These are phyloP conservation scores for Colletotrichum sp. DNA, from an alignment of 2,329 filamentous ascomycete genomes.

Conservation along the genomic window DNA sequence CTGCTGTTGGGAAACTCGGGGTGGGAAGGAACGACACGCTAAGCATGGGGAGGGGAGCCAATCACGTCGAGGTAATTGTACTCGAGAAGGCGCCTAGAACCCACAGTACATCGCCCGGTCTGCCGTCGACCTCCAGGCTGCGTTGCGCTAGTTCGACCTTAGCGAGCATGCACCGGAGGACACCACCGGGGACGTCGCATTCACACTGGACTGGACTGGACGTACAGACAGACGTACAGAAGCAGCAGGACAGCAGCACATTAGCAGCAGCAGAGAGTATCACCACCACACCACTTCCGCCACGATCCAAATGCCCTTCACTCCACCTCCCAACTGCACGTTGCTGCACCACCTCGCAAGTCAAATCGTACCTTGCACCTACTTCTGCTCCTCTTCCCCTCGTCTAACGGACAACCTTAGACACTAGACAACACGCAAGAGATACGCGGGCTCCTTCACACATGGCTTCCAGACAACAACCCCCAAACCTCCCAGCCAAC, in stretches of 20 bases:
- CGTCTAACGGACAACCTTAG: neutral
- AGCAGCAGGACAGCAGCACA: neutral
- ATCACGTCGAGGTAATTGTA: constrained; percentile 4
- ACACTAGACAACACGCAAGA: neutral
- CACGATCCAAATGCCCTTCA: neutral
- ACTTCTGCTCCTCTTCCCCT: neutral
- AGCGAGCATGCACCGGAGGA: neutral
- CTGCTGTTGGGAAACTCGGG: constrained; percentile 13
- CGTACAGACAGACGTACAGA: neutral
- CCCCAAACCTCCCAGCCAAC: neutral
- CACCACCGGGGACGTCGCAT: neutral
- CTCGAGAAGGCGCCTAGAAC: neutral
- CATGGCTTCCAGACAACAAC: neutral
- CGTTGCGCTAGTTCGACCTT: neutral
- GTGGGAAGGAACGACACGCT: constrained; percentile 3
- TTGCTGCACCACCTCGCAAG: neutral
- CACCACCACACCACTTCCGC: neutral
- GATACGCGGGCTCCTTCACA: neutral
- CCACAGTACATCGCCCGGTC: neutral
- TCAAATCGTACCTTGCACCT: neutral
- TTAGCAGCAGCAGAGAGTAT: neutral
- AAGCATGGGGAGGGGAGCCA: constrained; percentile 7
- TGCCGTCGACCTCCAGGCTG: neutral
- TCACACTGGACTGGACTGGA: neutral
- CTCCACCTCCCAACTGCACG: neutral